Evolutionary conservation across 2,329 filamentous ascomycete genomes (phyloP).

Genomic region (Ophiostoma perfectum): DNA sequence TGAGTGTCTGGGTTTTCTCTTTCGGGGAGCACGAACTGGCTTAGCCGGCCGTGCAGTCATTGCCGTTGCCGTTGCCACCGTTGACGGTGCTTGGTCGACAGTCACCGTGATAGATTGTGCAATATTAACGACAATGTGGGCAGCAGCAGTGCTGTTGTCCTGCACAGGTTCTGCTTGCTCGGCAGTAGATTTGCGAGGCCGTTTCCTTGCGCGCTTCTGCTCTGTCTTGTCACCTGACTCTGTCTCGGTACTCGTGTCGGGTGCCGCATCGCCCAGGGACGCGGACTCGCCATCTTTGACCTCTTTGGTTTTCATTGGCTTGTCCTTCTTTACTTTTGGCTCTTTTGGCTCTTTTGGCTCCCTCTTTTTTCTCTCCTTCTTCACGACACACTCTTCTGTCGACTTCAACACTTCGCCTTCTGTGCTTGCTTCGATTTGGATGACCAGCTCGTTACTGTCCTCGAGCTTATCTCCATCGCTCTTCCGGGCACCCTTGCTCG

Average conservation of each 20-base stretch:
- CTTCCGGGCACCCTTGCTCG: slow-evolving; percentile 17
- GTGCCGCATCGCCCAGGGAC: background rate
- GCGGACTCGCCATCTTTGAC: background rate
- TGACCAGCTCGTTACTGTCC: background rate
- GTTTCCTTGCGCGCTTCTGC: background rate
- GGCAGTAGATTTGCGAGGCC: background rate
- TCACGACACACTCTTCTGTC: background rate
- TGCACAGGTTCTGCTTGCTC: background rate
- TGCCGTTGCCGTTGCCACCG: background rate
- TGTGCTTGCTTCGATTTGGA: background rate
- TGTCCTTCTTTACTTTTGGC: background rate
- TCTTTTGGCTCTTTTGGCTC: background rate
- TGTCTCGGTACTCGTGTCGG: background rate
- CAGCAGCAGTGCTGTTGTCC: background rate
- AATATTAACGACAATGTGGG: background rate
- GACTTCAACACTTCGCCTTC: background rate
- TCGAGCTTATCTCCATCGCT: slow-evolving; percentile 7
- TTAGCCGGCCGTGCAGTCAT: background rate
- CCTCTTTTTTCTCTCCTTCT: background rate
- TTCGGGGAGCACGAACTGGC: background rate
- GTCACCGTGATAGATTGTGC: background rate
- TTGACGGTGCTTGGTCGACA: background rate
- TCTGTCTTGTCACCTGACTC: background rate
- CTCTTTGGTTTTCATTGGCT: background rate
- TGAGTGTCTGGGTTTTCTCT: slow-evolving; percentile 22